Base-by-base conservation (phyloP, 2,329 filamentous ascomycete species). In the Parastagonospora nodorum region DNA sequence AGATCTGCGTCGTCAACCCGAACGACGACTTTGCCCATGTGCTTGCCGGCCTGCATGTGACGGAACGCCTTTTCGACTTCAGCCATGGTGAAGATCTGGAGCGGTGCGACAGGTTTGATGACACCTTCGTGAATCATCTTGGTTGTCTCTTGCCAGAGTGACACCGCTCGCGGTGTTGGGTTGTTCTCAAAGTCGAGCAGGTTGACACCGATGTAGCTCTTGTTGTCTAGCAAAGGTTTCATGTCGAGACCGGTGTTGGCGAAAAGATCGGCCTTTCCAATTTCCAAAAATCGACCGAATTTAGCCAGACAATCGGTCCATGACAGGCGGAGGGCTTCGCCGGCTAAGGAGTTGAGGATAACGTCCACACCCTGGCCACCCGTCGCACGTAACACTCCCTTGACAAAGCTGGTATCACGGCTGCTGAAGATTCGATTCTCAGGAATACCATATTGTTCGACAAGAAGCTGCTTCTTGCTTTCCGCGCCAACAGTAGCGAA, bases 1-100 rank as follows among this genome's bases (percentile, higher is more conserved):
- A 50, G 9, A 74, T 58, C 51, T 8, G 38, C 45, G n/a, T 46
- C 49, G 33, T 53, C 54, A n/a, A 42, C 45, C 8, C 59, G 51
- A 10, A 78, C 57, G 8, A 77, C 69, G 1, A 77, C 57, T 57
- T 78, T 78, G 3, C 75, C 75, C 6, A 68, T 70, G 37, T 75
- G 71, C 24, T 67, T 69, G 0, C 74, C 71, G 8, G 39, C 31
- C 55, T 51, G 28, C 67, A 68, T 24, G 74, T 63, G 46, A 45
- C 57, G n/a, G 57, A 49, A 38, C 0, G 55, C 52, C 11, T 47
- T 45, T 41, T 51, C 41, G 14, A 52, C 29, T 15, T 52, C 44
- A 15, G 32, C 16, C 40, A 51, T 48, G 10, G 50, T 30, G 8
- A 51, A 50, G n/a, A 44, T 39, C 8, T 47, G 43, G 9, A 54